Evolutionary conservation across 208 protist species (phyloP), one percentile per base, ranked within the genome.

Genomic region (Crithidia thermophila): DNA sequence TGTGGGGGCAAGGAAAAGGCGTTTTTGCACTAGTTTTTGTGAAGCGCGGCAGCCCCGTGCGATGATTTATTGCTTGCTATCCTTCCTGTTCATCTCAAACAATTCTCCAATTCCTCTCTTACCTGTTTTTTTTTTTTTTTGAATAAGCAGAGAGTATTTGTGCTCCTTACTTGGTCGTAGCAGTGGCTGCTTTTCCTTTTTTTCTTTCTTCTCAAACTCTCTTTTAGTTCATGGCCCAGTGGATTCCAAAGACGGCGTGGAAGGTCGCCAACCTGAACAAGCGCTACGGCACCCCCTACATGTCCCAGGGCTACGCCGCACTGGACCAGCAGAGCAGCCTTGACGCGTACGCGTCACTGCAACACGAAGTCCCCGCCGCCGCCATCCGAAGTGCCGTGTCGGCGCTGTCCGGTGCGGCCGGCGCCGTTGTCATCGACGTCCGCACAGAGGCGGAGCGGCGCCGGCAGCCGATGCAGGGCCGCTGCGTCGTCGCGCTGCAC

Each of bases 161-260:
- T 20, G 21, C n/a, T 30, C 27, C 28, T 53, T 34, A 53, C 27
- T n/a, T n/a, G n/a, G n/a, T n/a, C n/a, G n/a, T n/a, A n/a, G n/a
- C n/a, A n/a, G n/a, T n/a, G n/a, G n/a, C 42, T 46, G 42, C 42
- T 56, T 14, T 16, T 58, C 23, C 25, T 55, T 51, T 39, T 4
- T 59, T 28, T 28, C 34, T 59, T 20, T 20, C 31, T 37, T 55
- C 25, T 40, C 36, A n/a, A 25, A 21, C 6, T 50, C 18, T 34
- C 34, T 65, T n/a, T 36, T 31, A 16, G 33, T 14, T 27, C 23
- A 95, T 95, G 87, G 83, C 87, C 51, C 90, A 95, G 77, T 95
- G 85, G 85, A 85, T 95, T 33, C 90, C 90, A 0, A 93, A 93
- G 60, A 95, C 90, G 0, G 87, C 90, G 14, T 95, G 90, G 90